Conservation (phyloP, 257 asterid genomes). For the Linderniella brevidens region DNA sequence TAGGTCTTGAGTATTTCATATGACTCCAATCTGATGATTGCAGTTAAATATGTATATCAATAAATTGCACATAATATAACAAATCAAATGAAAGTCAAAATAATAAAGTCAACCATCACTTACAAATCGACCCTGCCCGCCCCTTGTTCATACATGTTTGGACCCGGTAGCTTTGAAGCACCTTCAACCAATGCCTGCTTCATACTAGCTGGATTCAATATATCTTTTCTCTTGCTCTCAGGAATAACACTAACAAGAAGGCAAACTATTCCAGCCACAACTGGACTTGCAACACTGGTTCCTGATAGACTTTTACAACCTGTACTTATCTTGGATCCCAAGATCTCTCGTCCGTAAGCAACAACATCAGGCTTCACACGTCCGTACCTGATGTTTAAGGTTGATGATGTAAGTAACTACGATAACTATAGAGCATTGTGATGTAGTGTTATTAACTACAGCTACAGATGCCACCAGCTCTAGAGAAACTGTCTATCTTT, state of each 20-base stretch:
- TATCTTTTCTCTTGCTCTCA: slow-evolving; percentile 60
- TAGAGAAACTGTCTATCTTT: too few relatives aligned
- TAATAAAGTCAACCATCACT: slow-evolving; percentile 27
- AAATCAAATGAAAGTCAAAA: not conserved
- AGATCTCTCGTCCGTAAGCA: slow-evolving; percentile 94
- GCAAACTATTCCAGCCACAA: slow-evolving; percentile 97
- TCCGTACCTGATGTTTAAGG: slow-evolving; percentile 48
- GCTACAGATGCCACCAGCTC: too few relatives aligned
- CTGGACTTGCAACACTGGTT: slow-evolving; percentile 99
- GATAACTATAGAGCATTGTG: too few relatives aligned
- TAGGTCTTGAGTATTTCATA: slow-evolving; percentile 77
- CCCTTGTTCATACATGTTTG: slow-evolving; percentile 99
- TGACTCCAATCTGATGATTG: slow-evolving; percentile 60
- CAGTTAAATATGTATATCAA: slow-evolving; percentile 16
- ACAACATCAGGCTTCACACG: slow-evolving; percentile 97
- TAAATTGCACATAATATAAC: not conserved
- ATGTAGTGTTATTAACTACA: too few relatives aligned
- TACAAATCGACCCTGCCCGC: slow-evolving; percentile 98
- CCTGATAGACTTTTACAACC: slow-evolving; percentile 99
- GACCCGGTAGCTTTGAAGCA: slow-evolving; percentile 89
- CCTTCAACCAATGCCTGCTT: slow-evolving; percentile 98
- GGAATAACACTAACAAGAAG: slow-evolving; percentile 87
- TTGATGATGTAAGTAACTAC: not conserved
- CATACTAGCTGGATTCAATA: slow-evolving; percentile 88
- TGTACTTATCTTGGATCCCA: slow-evolving; percentile 95